These are phyloP conservation scores for Spirogloea muscicola DNA, from an alignment of 139 green algal species.

Conservation along the genomic window DNA sequence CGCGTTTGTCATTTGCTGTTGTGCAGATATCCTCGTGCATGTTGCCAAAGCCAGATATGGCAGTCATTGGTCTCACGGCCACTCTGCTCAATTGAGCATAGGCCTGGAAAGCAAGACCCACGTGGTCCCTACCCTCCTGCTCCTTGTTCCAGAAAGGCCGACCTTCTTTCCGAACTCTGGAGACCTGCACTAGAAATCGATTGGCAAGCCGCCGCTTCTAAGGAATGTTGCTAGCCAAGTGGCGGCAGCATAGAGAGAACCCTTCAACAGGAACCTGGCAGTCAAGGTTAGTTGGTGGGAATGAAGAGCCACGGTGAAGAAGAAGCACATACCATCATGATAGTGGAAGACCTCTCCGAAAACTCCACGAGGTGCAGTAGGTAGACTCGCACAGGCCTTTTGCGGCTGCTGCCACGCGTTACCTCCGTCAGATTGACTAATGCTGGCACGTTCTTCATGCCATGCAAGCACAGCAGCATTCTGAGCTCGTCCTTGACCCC, in stretches of 20 bases:
- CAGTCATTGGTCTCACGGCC: slow-evolving; percentile 26
- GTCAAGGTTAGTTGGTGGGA: no score
- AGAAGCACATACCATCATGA: slow-evolving; percentile 47
- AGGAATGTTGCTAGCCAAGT: no score
- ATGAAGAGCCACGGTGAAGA: no score
- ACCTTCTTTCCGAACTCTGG: slow-evolving; percentile 22
- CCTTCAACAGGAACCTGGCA: no score
- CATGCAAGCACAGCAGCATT: slow-evolving; percentile 41
- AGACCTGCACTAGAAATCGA: no score
- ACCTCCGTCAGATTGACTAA: slow-evolving; percentile 38
- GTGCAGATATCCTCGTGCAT: slow-evolving; percentile 49
- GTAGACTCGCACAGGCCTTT: slow-evolving; percentile 21
- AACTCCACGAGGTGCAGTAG: slow-evolving; percentile 39
- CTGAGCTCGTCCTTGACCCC: slow-evolving; percentile 24
- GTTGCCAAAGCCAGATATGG: slow-evolving; percentile 29
- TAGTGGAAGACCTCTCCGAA: slow-evolving; percentile 37
- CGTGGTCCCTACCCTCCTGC: slow-evolving; percentile 18
- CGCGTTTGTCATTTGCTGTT: slow-evolving; percentile 29
- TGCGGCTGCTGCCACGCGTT: slow-evolving; percentile 17
- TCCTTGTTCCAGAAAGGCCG: slow-evolving; percentile 40
- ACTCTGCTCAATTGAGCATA: slow-evolving; percentile 36
- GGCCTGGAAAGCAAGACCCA: slow-evolving; percentile 33
- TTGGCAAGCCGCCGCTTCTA: no score
- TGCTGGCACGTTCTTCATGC: slow-evolving; percentile 44
- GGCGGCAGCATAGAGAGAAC: no score